Base-by-base conservation (phyloP, 2,329 filamentous ascomycete species). In the Colletotrichum lupini region DNA sequence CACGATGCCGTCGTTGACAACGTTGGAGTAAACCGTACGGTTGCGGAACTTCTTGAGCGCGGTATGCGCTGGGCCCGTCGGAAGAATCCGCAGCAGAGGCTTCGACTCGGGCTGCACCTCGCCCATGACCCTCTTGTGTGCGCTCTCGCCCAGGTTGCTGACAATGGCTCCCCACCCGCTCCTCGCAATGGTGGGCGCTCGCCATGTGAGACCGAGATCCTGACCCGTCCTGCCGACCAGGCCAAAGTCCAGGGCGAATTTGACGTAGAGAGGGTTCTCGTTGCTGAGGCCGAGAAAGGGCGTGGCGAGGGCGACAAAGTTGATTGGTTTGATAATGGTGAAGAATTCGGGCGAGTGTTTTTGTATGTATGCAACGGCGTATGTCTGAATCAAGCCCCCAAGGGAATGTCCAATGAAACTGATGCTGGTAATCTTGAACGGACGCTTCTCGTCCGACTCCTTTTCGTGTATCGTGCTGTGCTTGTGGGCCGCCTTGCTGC, bases 1-100 rank as follows among this genome's bases (percentile, higher is more conserved):
- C 5, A 99, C 97, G 77, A 99, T 98, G 3, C 95, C 96, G 82
- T 98, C 96, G 79, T 98, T 98, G 77, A 98, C 96, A 14, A 98
- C 95, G 78, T 98, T 98, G 2, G 95, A 98, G 81, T 98, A 98
- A 1, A 98, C 88, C 0, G 97, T 98, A 19, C 96, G 89, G 80
- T 97, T 97, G 26, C 94, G 88, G 81, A 98, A 98, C 83, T 94
- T 95, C 80, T 93, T 92, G 53, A 98, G 84, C 1, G 95, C 96
- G 67, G 91, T 90, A 81, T 98, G 95, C 7, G 96, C 97, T 19
- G 96, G 95, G 0, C 96, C 96, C 8, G 94, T 97, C 0, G 97
- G 96, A 28, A 98, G 84, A 75, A 98, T 97, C 24, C 96, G 90
- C 24, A 98, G 84, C 49, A 98, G 85, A 3, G 96, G 96, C 81